Percentiles rank a stretch among this genome's conserved stretches.
Evolutionary conservation across 106 monocot species (phyloP).

Genomic region (Dendrobium catenatum): DNA sequence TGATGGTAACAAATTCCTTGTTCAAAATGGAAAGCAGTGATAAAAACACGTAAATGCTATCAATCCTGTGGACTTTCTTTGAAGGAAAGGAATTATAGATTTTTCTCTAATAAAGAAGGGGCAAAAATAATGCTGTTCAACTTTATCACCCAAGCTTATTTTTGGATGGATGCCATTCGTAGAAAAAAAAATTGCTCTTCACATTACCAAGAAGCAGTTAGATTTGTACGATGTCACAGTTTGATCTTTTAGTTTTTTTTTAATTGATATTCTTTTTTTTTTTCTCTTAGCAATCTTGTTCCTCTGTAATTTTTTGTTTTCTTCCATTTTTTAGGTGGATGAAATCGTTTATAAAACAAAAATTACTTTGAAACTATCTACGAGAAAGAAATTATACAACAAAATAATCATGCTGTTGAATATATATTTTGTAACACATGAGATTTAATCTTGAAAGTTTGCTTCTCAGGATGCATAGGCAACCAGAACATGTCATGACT

Average conservation of each 20-base stretch:
- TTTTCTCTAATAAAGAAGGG: too few relatives aligned
- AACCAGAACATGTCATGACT: constrained; percentile 94
- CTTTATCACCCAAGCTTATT: too few relatives aligned
- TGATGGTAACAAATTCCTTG: not conserved
- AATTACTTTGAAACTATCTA: not conserved
- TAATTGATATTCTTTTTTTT: not conserved
- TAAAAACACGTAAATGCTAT: not conserved
- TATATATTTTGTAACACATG: not conserved
- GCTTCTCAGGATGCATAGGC: constrained; percentile 84
- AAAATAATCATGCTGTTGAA: not conserved
- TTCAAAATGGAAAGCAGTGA: not conserved
- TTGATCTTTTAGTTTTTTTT: too few relatives aligned
- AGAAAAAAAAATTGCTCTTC: too few relatives aligned
- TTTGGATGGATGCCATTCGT: too few relatives aligned
- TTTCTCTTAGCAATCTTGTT: not conserved
- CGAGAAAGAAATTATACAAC: not conserved
- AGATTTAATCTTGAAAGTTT: not conserved
- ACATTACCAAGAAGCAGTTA: too few relatives aligned
- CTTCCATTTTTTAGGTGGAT: not conserved
- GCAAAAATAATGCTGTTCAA: too few relatives aligned
- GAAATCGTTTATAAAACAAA: not conserved
- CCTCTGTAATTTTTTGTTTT: not conserved
- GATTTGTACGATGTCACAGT: too few relatives aligned
- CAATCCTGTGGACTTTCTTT: too few relatives aligned
- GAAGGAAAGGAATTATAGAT: too few relatives aligned